Base-by-base conservation (phyloP, 345 rosid species). In the Pistacia atlantica region DNA sequence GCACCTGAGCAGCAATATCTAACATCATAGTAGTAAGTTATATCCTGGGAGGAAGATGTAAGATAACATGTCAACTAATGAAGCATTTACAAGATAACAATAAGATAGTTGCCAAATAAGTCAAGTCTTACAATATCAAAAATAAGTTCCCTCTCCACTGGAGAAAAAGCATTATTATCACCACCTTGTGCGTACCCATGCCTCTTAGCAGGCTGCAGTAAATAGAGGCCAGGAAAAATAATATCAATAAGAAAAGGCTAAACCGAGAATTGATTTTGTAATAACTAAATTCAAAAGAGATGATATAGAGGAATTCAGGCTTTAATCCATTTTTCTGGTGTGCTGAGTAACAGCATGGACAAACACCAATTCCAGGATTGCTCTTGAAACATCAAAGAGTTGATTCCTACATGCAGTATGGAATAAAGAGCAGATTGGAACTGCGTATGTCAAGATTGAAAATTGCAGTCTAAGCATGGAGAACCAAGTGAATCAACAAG, bases 1-100 rank as follows among this genome's bases (percentile, higher is more conserved):
- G 99, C 99, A 69, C 97, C 97, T 0, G 97, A 89, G 89, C 98
- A 95, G 84, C 98, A 95, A 74, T 85, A 92, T 79, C 99, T 90
- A 77, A 92, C 92, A 56, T 93, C 97, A 56, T 95, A 98, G 76
- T 95, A 95, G 76, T 95, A 98, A 52, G 97, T 77, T 55, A 95
- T 95, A 87, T 95, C 98, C 98, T 92, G 89, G 57, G 46, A 74
- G 51, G 8, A 67, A 73, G 67, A 65, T 65, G 62, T 42, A 79
- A 31, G 49, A 66, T 76, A 69, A 65, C 56, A 69, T 65, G 73
- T 80, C 73, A 83, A 71, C 65, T 12, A 42, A 37, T 78, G 37
- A 31, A 55, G 52, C 12, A 45, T 16, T 55, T 55, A 52, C 42
- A 9, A 28, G 11, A 46, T 4, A 51, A 20, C 57, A 11, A 42